Evolutionary conservation across 768 basidiomycete genomes (phyloP).

Genomic region (Suillus decipiens): DNA sequence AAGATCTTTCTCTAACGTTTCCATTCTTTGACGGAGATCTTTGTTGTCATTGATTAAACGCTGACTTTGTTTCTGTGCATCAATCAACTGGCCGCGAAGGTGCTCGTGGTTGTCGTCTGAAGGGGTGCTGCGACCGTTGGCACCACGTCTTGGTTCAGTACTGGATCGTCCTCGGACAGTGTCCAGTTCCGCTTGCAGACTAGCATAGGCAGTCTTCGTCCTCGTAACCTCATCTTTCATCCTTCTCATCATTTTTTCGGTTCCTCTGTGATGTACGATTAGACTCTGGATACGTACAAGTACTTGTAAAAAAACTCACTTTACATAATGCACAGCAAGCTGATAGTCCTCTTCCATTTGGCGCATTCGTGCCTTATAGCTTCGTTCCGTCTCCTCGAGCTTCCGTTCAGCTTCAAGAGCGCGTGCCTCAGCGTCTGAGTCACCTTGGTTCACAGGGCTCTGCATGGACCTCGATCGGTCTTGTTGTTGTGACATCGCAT

Average conservation of each 20-base stretch:
- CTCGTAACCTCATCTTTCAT: slow-evolving; percentile 95
- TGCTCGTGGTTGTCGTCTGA: slow-evolving; percentile 70
- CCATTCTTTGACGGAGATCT: slow-evolving; percentile 72
- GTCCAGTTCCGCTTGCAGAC: slow-evolving; percentile 86
- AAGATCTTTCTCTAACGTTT: slow-evolving; percentile 74
- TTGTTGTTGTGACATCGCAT: slow-evolving; percentile 62
- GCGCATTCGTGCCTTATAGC: slow-evolving; percentile 76
- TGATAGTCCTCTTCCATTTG: slow-evolving; percentile 96
- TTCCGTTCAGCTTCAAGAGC: slow-evolving; percentile 74
- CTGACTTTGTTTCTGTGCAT: slow-evolving; percentile 76
- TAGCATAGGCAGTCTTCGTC: slow-evolving; percentile 80
- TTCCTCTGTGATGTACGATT: slow-evolving; percentile 59
- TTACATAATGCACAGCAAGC: slow-evolving; percentile 95
- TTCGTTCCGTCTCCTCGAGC: slow-evolving; percentile 75
- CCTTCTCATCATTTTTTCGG: slow-evolving; percentile 95
- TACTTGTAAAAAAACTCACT: slow-evolving; percentile 53
- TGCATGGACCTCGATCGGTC: slow-evolving; percentile 63
- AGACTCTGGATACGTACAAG: slow-evolving; percentile 17
- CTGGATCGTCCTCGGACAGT: slow-evolving; percentile 60
- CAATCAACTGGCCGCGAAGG: slow-evolving; percentile 70
- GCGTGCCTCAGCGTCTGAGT: slow-evolving; percentile 43
- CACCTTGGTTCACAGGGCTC: slow-evolving; percentile 48
- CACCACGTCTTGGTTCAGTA: slow-evolving; percentile 48
- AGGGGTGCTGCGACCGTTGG: slow-evolving; percentile 81
- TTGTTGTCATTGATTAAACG: slow-evolving; percentile 73